Base-by-base conservation (phyloP, 2,329 filamentous ascomycete genomes). In the Dactylonectria estremocensis region DNA sequence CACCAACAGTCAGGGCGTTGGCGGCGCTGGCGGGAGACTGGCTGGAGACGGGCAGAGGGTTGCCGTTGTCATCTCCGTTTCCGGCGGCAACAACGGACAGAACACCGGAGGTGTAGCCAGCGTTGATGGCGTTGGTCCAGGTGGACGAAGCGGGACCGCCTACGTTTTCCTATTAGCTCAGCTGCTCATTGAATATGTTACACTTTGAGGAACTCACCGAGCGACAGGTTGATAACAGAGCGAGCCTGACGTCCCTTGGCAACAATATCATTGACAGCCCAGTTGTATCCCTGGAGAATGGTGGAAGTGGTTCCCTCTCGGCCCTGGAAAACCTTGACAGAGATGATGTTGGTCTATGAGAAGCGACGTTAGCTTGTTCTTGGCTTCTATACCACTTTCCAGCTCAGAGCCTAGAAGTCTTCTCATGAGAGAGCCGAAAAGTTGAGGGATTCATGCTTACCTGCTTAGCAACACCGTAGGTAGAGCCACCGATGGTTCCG, bases 1-100 rank as follows among this genome's bases (percentile, higher is more conserved):
- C 83, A 59, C 83, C 86, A 50, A 88, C 85, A 5, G 86, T 88
- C 74, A 86, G 83, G 54, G 82, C 86, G 40, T 77, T 76, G 6
- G 83, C 59, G 35, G 80, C 83, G 6, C 81, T 84, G 62, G 85
- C 83, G 2, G 85, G 85, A 16, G 85, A 87, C 71, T 77, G 81
- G 75, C 76, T 77, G 35, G 79, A 75, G 1, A 85, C 84, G 66
- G 86, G 79, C 4, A 71, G 72, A 46, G 75, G 75, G 48, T 55
- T 61, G 18, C 72, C 73, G 2, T 45, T 33, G 0, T 2, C 67
- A 60, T 80, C 80, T 57, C 77, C 77, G 69, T 87, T 87, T 6
- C 85, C 85, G 13, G 85, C 84, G 2, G 85, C 84, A 9, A 84
- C 83, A 46, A 82, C 81, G 3, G 84, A 77, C 66, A 84, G 81